These are phyloP conservation scores for Agrocybe chaxingu DNA, from an alignment of 768 basidiomycete genomes.

Conservation along the genomic window DNA sequence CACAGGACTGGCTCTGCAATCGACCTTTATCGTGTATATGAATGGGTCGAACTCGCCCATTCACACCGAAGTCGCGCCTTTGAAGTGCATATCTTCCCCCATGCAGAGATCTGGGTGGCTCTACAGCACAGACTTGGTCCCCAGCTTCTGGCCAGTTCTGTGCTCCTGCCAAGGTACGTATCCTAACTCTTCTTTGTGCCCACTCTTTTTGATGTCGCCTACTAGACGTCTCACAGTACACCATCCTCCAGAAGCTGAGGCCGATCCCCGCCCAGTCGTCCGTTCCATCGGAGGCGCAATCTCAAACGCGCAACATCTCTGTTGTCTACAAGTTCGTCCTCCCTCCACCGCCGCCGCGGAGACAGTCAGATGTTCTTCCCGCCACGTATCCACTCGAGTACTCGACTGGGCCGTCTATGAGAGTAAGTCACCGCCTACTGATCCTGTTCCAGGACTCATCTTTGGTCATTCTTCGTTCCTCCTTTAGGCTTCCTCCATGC, in stretches of 20 bases:
- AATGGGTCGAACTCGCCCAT: slow-evolving; percentile 34
- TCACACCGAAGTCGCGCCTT: slow-evolving; percentile 37
- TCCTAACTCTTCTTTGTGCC: background rate
- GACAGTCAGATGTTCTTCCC: background rate
- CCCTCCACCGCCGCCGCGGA: background rate
- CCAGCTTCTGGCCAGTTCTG: slow-evolving; percentile 47
- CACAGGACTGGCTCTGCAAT: slow-evolving; percentile 36
- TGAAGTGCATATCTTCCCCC: slow-evolving; percentile 24
- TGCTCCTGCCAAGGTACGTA: slow-evolving; percentile 40
- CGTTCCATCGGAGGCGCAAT: background rate
- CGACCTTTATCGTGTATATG: slow-evolving; percentile 43
- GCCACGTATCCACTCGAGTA: background rate
- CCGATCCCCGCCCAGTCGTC: slow-evolving; percentile 6
- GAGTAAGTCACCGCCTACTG: no score
- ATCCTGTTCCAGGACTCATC: no score
- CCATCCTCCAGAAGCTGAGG: slow-evolving; percentile 46
- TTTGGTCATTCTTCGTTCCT: no score
- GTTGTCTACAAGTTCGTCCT: slow-evolving; percentile 21
- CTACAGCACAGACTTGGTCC: slow-evolving; percentile 48
- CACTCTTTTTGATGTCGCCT: background rate
- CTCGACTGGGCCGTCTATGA: background rate
- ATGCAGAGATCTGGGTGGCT: slow-evolving; percentile 23
- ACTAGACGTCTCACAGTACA: slow-evolving; percentile 49
- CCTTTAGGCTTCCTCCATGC: no score
- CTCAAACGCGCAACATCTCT: slow-evolving; percentile 10